phyloP scores from a whole-genome alignment of 345 rosid genomes.

The Eucalyptus cloeziana region DNA sequence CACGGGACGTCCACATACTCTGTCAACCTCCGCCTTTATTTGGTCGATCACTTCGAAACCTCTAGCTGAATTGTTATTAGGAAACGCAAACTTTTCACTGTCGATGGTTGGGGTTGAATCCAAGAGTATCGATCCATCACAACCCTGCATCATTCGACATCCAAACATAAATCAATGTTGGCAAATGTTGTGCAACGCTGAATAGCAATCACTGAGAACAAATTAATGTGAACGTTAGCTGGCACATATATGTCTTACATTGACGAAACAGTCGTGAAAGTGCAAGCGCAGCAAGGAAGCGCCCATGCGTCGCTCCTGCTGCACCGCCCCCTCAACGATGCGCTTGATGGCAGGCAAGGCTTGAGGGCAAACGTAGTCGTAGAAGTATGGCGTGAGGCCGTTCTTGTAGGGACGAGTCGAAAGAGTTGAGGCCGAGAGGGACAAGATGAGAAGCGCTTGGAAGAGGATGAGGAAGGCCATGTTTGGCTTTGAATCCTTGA shows the following conservation, averaged over 20 bases:
- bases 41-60: constrained; percentile 52
- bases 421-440: background rate
- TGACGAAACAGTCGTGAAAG: constrained; percentile 53
- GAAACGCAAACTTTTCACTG: constrained; percentile 32
- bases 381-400: constrained; percentile 30
- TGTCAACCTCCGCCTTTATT: constrained; percentile 38
- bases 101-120: constrained; percentile 33
- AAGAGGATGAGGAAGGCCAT: background rate
- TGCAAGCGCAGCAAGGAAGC: constrained; percentile 52
- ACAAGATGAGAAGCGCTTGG: background rate
- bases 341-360: constrained; percentile 21
- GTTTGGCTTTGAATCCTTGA: background rate
- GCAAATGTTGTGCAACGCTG: background rate
- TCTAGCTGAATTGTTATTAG: constrained; percentile 24
- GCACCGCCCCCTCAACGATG: constrained; percentile 18
- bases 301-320: constrained; percentile 31
- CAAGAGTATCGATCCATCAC: constrained; percentile 54
- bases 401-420: background rate
- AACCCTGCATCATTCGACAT: constrained; percentile 23
- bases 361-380: constrained; percentile 35
- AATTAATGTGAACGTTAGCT: background rate
- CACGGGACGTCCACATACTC: constrained; percentile 22
- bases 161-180: background rate
- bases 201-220: background rate
- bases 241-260: constrained; percentile 1